A percentile compares a stretch with the other conserved stretches of the same genome.
Conservation (phyloP, 306 rosid genomes). For the Glycyrrhiza uralensis region DNA sequence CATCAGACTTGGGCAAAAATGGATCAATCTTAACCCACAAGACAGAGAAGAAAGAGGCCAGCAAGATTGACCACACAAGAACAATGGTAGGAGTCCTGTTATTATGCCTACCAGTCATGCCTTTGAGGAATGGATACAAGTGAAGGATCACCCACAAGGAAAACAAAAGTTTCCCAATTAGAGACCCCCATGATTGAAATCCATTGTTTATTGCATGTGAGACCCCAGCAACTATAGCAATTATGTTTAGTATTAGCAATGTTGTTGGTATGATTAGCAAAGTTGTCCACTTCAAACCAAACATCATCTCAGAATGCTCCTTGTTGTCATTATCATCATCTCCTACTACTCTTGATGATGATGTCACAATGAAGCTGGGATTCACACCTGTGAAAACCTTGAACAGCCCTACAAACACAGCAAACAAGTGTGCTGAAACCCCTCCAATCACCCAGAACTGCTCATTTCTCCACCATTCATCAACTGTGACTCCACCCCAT, state of each 20-base stretch:
- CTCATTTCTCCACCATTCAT: slow-evolving; percentile 84
- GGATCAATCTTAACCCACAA: slow-evolving; percentile 70
- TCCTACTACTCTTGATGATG: slow-evolving; percentile 37
- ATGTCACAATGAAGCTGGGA: slow-evolving; percentile 49
- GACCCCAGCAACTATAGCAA: slow-evolving; percentile 61
- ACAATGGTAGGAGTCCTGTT: slow-evolving; percentile 80
- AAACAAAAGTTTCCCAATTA: slow-evolving; percentile 61
- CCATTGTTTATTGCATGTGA: slow-evolving; percentile 65
- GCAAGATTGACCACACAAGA: slow-evolving; percentile 68
- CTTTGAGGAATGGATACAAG: slow-evolving; percentile 69
- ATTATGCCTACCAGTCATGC: slow-evolving; percentile 51
- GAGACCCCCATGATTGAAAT: slow-evolving; percentile 60
- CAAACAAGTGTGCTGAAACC: slow-evolving; percentile 60
- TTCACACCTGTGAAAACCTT: slow-evolving; percentile 58
- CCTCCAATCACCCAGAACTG: slow-evolving; percentile 81
- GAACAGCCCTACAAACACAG: slow-evolving; percentile 56
- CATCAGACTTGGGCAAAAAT: slow-evolving; percentile 47
- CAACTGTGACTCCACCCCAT: slow-evolving; percentile 68
- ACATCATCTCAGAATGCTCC: slow-evolving; percentile 27
- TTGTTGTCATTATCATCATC: slow-evolving; percentile 12
- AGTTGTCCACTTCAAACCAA: slow-evolving; percentile 54
- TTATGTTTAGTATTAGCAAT: slow-evolving; percentile 49
- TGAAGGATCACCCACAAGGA: slow-evolving; percentile 70
- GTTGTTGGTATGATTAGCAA: slow-evolving; percentile 75
- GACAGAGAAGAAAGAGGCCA: slow-evolving; percentile 66